These are phyloP conservation scores for Arthrobotrys sphaeroides DNA, from an alignment of 2,329 filamentous ascomycete genomes.

Conservation along the genomic window DNA sequence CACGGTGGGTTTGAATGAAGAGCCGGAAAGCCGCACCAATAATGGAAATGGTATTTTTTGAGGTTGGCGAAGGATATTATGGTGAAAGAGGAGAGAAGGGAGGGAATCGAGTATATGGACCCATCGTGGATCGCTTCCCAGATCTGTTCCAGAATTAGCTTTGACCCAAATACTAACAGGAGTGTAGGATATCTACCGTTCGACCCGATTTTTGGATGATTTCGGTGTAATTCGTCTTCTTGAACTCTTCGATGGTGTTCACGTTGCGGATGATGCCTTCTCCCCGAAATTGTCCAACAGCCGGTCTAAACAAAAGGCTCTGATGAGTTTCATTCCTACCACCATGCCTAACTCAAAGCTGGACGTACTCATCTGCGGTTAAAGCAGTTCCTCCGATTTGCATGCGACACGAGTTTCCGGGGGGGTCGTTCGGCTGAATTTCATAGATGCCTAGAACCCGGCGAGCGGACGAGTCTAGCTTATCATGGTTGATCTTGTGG, in stretches of 20 bases:
- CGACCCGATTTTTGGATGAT: constrained; percentile 81
- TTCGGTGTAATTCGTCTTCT: constrained; percentile 78
- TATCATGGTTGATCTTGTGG: constrained; percentile 95
- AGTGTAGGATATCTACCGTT: constrained; percentile 69
- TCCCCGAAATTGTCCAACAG: constrained; percentile 67
- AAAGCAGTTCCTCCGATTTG: constrained; percentile 89
- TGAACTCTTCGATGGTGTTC: constrained; percentile 95
- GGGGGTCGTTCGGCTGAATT: constrained; percentile 74
- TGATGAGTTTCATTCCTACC: constrained; percentile 5
- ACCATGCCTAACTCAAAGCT: not conserved
- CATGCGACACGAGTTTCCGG: constrained; percentile 83
- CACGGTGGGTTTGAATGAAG: constrained; percentile 88
- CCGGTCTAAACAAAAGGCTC: constrained; percentile 48
- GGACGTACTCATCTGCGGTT: constrained; percentile 79
- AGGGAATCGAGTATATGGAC: constrained; percentile 93
- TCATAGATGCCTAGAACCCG: constrained; percentile 89
- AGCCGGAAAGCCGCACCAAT: constrained; percentile 96
- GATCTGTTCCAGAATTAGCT: constrained; percentile 70
- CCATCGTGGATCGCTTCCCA: constrained; percentile 98
- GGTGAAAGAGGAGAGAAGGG: constrained; percentile 85
- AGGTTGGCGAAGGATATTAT: constrained; percentile 93
- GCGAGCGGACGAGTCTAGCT: constrained; percentile 91
- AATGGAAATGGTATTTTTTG: constrained; percentile 97
- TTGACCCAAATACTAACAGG: not conserved
- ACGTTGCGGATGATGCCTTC: constrained; percentile 96